A percentile compares a stretch with the other conserved stretches of the same genome.
Conservation (phyloP, 2,329 filamentous ascomycete genomes). For the Diatrype stigma region DNA sequence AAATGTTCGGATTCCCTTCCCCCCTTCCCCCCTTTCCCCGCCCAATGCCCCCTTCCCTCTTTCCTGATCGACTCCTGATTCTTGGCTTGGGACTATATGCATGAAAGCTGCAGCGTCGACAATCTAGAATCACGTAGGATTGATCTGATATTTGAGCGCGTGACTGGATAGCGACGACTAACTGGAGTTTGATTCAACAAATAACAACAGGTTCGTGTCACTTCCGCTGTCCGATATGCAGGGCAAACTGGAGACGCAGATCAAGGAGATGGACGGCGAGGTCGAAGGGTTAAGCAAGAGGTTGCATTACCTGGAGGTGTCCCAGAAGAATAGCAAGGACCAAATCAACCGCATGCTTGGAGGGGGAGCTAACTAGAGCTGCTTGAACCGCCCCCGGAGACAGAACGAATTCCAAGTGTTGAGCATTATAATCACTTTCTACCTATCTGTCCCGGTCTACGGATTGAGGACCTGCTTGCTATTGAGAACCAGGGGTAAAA, state of each 20-base stretch:
- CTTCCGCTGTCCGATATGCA: conserved; percentile 70
- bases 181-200: background rate
- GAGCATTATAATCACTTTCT: background rate
- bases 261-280: conserved; percentile 70
- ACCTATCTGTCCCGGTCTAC: background rate
- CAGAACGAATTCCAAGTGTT: background rate
- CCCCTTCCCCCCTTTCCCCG: background rate
- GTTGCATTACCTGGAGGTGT: conserved; percentile 89
- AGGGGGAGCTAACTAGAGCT: conserved; percentile 31
- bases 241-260: conserved; percentile 70
- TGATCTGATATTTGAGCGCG: too few relatives aligned
- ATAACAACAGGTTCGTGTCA: conserved; percentile 77
- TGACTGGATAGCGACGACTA: too few relatives aligned
- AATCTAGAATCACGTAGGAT: background rate
- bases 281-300: conserved; percentile 81
- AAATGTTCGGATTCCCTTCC: conserved; percentile 67
- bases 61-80: too few relatives aligned
- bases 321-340: conserved; percentile 87
- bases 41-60: conserved; percentile 3
- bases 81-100: too few relatives aligned
- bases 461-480: conserved; percentile 14
- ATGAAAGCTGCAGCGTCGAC: too few relatives aligned
- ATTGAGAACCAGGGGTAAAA: too few relatives aligned
- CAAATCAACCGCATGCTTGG: conserved; percentile 85
- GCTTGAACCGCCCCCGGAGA: conserved; percentile 20